Evolutionary conservation across 1,284 basidiomycete genomes (phyloP).

Genomic region (Athelia sp.): DNA sequence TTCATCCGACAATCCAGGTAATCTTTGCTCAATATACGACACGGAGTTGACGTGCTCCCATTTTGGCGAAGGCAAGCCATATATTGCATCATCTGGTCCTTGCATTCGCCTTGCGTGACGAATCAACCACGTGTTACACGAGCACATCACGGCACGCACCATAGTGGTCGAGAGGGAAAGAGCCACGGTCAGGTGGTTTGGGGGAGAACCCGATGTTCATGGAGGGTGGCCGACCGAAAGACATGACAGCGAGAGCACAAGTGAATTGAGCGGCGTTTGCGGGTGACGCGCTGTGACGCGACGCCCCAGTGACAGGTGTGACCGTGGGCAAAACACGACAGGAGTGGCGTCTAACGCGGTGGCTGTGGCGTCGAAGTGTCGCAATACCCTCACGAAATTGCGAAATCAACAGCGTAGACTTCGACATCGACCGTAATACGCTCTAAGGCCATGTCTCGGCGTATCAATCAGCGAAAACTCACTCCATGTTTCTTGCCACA

Average conservation of each 20-base stretch:
- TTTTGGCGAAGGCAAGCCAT: conserved; percentile 82
- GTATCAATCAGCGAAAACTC: not conserved
- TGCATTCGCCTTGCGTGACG: conserved; percentile 79
- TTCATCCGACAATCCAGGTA: conserved; percentile 95
- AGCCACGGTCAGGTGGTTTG: conserved; percentile 81
- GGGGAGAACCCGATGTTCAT: conserved; percentile 77
- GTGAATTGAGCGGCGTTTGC: too few relatives aligned
- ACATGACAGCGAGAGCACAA: conserved; percentile 53
- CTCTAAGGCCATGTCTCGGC: not conserved
- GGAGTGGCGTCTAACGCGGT: conserved; percentile 6
- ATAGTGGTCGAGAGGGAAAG: conserved; percentile 94
- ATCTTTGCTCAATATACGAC: conserved; percentile 72
- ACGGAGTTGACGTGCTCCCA: conserved; percentile 75
- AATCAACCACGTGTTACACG: conserved; percentile 1
- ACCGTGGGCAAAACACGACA: too few relatives aligned
- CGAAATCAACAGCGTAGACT: not conserved
- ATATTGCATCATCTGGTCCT: conserved; percentile 81
- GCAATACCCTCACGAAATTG: not conserved
- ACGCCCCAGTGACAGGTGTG: too few relatives aligned
- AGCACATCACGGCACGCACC: conserved; percentile 41
- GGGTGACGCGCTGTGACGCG: too few relatives aligned
- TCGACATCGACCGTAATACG: too few relatives aligned
- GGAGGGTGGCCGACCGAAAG: conserved; percentile 86
- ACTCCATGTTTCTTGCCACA: not conserved
- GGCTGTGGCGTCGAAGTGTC: not conserved